phyloP scores from a whole-genome alignment of 257 asterid genomes.

The Nicotiana undulata region DNA sequence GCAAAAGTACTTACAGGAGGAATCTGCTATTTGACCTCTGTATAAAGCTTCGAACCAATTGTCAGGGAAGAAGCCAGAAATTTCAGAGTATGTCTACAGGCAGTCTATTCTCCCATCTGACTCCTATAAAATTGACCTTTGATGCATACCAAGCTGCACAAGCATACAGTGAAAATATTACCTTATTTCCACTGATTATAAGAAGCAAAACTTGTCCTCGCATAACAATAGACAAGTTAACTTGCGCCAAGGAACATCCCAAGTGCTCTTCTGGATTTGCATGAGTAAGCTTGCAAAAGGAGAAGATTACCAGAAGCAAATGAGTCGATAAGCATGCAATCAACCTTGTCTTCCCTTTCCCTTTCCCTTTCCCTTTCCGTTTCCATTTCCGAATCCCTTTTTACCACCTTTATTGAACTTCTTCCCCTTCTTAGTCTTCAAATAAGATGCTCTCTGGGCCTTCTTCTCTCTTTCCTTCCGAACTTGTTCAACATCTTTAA shows the following conservation, averaged over 20 bases:
- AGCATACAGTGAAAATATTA: neutral
- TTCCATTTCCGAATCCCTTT: neutral
- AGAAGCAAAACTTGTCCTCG: neutral
- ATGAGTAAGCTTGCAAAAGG: neutral
- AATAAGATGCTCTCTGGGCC: slow-evolving; percentile 48
- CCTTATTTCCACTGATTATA: neutral
- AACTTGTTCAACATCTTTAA: slow-evolving; percentile 69
- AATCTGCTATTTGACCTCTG: neutral
- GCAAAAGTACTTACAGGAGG: neutral
- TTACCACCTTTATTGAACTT: slow-evolving; percentile 15
- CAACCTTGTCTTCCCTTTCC: slow-evolving; percentile 2
- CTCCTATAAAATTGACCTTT: neutral
- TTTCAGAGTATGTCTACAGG: neutral
- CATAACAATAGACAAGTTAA: neutral
- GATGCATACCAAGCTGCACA: neutral
- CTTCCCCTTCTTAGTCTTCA: slow-evolving; percentile 54
- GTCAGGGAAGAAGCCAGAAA: neutral
- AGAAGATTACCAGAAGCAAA: neutral
- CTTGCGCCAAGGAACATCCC: neutral
- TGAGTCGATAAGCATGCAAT: neutral
- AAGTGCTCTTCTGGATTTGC: neutral
- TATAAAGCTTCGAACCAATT: neutral
- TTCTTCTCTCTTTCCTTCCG: slow-evolving; percentile 84
- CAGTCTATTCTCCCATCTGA: neutral
- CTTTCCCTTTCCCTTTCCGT: neutral